Base-by-base conservation (phyloP, 345 rosid genomes). In the Eutrema yunnanense region DNA sequence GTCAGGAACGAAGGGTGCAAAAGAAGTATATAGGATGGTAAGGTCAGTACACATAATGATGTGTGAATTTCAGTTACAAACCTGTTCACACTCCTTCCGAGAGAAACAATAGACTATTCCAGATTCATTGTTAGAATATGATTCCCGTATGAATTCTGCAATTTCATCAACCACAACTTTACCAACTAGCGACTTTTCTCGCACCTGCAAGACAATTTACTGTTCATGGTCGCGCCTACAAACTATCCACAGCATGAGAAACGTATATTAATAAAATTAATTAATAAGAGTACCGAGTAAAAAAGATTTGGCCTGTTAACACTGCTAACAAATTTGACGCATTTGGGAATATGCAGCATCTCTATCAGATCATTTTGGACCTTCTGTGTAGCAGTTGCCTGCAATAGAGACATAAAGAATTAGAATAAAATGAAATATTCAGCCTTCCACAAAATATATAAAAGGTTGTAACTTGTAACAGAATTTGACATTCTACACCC, bases 361-460 rank as follows among this genome's bases (percentile, higher is more conserved):
- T 86, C 91, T 72, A 85, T 89, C 67, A 94, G 79, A 85, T 94
- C 98, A 78, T 77, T 78, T 76, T 94, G 98, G 67, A 94, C 92
- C 76, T 91, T 91, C 78, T 80, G 84, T 54, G 98, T 94, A 70
- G 98, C 98, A 79, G 98, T 94, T 69, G 98, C 98, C 98, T 94
- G 80, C 64, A 79, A 62, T 52, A 69, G 50, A 76, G 38, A 65
- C 34, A 67, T 29, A 37, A 6, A 3, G n/a, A 36, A 50, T 8
- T 6, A 50, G 8, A 26, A 5, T 16, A 19, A 43, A 44, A 53
- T 43, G 16, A 55, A 46, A 54, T 34, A 26, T 32, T 13, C 49
- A 44, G 43, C 19, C 36, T 59, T 54, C 37, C 64, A 63, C n/a
- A 72, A 53, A 34, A 6, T 19, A 52, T 29, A 11, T 30, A n/a